Conservation (phyloP, 192 early-diverging fungal species). For the Backusella tuberculispora region DNA sequence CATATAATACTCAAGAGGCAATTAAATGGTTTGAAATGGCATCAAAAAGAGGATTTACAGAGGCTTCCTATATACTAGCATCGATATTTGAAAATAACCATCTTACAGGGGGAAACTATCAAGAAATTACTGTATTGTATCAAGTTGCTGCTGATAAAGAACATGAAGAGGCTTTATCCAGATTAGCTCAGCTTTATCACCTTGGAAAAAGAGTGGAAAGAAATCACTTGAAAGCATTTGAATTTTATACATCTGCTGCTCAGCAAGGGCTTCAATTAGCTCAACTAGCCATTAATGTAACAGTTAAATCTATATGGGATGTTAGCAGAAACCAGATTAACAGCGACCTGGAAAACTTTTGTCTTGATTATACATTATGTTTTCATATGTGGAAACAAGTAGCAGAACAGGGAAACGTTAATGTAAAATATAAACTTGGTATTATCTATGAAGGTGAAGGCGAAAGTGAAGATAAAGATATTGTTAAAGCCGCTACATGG, state of each 20-base stretch:
- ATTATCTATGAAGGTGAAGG: not conserved
- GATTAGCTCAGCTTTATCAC: not conserved
- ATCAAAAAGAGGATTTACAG: no score
- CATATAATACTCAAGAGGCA: no score
- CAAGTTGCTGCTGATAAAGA: not conserved
- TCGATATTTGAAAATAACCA: no score
- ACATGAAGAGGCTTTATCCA: not conserved
- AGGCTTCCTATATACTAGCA: no score
- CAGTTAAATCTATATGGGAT: not conserved
- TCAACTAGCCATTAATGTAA: not conserved
- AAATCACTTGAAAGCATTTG: no score
- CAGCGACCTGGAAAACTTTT: not conserved
- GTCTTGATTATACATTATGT: not conserved
- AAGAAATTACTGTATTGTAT: no score
- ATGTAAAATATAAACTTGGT: not conserved
- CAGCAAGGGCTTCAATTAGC: not conserved
- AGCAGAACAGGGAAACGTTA: not conserved
- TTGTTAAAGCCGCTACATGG: not conserved
- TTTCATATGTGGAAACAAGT: not conserved
- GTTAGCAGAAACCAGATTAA: not conserved
- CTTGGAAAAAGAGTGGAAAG: no score
- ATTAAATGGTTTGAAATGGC: no score
- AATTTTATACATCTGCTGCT: no score
- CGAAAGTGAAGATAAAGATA: no score
- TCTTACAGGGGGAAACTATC: no score